A percentile compares a stretch with the other conserved stretches of the same genome.
Conservation (phyloP, 2,329 filamentous ascomycete species). For the Fusarium sp. region DNA sequence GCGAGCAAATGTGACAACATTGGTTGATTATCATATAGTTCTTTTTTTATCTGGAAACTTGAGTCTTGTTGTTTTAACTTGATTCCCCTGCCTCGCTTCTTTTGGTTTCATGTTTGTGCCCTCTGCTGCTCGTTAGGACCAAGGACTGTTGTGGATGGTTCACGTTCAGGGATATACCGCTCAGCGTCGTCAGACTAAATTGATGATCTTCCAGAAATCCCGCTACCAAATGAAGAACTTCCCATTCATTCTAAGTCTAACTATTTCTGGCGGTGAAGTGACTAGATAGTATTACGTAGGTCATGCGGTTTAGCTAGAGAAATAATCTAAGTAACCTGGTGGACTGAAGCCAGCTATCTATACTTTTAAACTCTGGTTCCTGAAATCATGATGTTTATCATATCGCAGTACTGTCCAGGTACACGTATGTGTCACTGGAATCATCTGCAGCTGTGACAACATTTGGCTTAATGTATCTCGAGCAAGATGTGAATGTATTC, state of each 20-base stretch:
- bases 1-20: neutral
- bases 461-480: too few relatives aligned
- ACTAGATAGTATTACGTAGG: neutral
- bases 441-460: too few relatives aligned
- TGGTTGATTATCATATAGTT: neutral
- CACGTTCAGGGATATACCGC: neutral
- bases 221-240: neutral
- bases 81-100: neutral
- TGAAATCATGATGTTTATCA: too few relatives aligned
- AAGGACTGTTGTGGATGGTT: neutral
- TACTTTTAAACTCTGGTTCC: too few relatives aligned
- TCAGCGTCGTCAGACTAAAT: neutral
- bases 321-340: too few relatives aligned
- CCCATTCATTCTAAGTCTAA: neutral
- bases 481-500: too few relatives aligned
- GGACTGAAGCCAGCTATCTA: too few relatives aligned
- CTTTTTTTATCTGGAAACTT: neutral
- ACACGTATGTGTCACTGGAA: too few relatives aligned
- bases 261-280: neutral
- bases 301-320: neutral
- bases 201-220: neutral
- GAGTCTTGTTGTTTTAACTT: neutral
- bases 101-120: neutral
- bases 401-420: too few relatives aligned
- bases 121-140: neutral